Percentiles rank a stretch among this genome's conserved stretches.
phyloP scores from a whole-genome alignment of 805 yeast genomes.

The Candida ponderosae region DNA sequence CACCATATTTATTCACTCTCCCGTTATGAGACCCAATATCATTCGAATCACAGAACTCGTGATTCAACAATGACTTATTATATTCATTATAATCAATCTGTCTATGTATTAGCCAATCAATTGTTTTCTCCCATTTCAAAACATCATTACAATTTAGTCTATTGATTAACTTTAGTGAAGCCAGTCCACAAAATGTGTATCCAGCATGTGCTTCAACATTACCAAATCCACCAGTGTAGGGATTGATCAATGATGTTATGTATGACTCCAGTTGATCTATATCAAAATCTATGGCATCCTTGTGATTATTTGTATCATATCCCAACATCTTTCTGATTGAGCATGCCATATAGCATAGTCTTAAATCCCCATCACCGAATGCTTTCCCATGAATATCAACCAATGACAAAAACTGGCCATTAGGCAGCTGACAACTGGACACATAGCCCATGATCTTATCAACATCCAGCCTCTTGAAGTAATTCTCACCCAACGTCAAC shows the following conservation, averaged over 20 bases:
- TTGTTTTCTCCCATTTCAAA: slow-evolving; percentile 29
- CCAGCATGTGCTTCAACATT: slow-evolving; percentile 78
- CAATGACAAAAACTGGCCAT: slow-evolving; percentile 50
- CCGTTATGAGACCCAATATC: slow-evolving; percentile 85
- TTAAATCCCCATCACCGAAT: slow-evolving; percentile 58
- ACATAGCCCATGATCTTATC: slow-evolving; percentile 46
- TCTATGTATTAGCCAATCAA: slow-evolving; percentile 56
- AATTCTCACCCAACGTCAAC: slow-evolving; percentile 39
- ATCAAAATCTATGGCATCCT: slow-evolving; percentile 26
- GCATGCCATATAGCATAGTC: slow-evolving; percentile 70
- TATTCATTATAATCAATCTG: slow-evolving; percentile 39
- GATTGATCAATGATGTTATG: slow-evolving; percentile 26
- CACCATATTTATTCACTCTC: slow-evolving; percentile 74
- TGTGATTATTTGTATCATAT: slow-evolving; percentile 9
- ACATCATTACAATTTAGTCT: slow-evolving; percentile 13
- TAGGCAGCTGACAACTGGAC: slow-evolving; percentile 46
- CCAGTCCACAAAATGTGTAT: slow-evolving; percentile 75
- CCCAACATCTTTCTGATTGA: slow-evolving; percentile 48
- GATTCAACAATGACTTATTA: slow-evolving; percentile 15
- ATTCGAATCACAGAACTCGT: slow-evolving; percentile 30
- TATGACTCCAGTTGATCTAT: slow-evolving; percentile 28
- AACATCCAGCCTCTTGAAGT: slow-evolving; percentile 30
- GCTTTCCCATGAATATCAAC: slow-evolving; percentile 27
- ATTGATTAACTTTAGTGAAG: slow-evolving; percentile 40
- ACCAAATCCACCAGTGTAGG: slow-evolving; percentile 69